Conservation (phyloP, 2,329 filamentous ascomycete genomes). For the Plenodomus lindquistii region DNA sequence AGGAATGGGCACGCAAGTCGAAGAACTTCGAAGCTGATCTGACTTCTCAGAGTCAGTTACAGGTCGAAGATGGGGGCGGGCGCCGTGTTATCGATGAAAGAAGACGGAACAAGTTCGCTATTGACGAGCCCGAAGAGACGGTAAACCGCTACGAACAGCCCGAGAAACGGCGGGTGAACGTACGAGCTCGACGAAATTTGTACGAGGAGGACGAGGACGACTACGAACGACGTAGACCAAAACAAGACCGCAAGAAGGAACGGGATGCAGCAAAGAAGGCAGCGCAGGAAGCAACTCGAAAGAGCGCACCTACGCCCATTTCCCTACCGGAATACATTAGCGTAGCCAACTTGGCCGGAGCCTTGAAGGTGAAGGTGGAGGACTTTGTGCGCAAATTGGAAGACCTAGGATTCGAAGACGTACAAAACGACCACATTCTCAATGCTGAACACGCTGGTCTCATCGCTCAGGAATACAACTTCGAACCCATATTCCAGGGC, state of each 20-base stretch:
- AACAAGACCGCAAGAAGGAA: constrained; percentile 37
- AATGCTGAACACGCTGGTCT: constrained; percentile 88
- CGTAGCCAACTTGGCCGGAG: constrained; percentile 77
- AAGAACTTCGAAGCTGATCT: constrained; percentile 16
- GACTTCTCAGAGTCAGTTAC: constrained; percentile 3
- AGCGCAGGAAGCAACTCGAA: constrained; percentile 24
- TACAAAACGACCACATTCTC: constrained; percentile 80
- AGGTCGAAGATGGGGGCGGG: constrained; percentile 18
- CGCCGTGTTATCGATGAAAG: constrained; percentile 27
- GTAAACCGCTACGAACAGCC: constrained; percentile 39
- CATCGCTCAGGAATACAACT: constrained; percentile 90
- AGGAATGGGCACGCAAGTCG: constrained; percentile 29
- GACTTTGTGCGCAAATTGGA: constrained; percentile 76
- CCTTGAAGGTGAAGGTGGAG: constrained; percentile 71
- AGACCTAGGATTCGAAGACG: constrained; percentile 89
- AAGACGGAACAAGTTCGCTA: constrained; percentile 30
- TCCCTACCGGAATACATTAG: constrained; percentile 89
- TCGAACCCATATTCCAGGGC: constrained; percentile 75
- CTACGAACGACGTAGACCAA: constrained; percentile 21
- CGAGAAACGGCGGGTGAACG: constrained; percentile 25
- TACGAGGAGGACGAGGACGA: constrained; percentile 33
- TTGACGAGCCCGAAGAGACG: constrained; percentile 21
- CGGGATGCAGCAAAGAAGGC: constrained; percentile 42
- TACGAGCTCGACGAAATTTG: constrained; percentile 24
- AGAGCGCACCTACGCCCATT: constrained; percentile 54